phyloP scores from a whole-genome alignment of 2,329 filamentous ascomycete genomes.

The Cladorrhinum sp. region DNA sequence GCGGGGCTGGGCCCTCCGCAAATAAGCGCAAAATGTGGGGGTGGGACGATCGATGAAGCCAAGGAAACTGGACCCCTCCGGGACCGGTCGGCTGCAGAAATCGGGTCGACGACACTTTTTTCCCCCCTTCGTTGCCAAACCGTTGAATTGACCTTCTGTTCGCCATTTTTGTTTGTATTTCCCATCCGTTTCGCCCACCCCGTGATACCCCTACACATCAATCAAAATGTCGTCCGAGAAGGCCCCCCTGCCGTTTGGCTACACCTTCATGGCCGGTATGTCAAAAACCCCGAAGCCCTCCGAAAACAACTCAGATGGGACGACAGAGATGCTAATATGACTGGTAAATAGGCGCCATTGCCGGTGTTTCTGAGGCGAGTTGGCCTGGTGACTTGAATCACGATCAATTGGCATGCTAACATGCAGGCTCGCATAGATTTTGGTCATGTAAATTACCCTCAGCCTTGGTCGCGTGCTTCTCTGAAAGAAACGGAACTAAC shows the following conservation, averaged over 20 bases:
- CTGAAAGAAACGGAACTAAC: constrained; percentile 18
- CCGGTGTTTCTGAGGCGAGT: constrained; percentile 93
- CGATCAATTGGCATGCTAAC: constrained; percentile 28
- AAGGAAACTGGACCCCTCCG: constrained; percentile 2
- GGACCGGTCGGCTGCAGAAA: constrained; percentile 2
- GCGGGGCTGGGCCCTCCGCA: neutral
- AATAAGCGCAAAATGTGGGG: constrained; percentile 2
- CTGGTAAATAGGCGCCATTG: constrained; percentile 70
- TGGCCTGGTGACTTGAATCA: constrained; percentile 8
- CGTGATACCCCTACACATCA: constrained; percentile 1
- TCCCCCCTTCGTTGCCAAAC: neutral
- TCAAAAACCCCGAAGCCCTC: constrained; percentile 10
- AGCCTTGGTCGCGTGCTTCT: constrained; percentile 24
- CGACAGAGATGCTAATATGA: constrained; percentile 27
- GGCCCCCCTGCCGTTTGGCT: constrained; percentile 28
- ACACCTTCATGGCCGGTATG: constrained; percentile 30
- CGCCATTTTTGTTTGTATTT: neutral
- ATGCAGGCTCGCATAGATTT: constrained; percentile 57
- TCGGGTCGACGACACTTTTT: constrained; percentile 12
- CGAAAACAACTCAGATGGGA: constrained; percentile 29
- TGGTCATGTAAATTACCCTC: constrained; percentile 67
- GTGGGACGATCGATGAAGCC: neutral
- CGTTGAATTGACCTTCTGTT: neutral
- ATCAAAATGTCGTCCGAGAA: constrained; percentile 27
- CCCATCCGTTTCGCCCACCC: neutral